phyloP scores from a whole-genome alignment of 768 basidiomycete genomes.

The Collybia mongolica region DNA sequence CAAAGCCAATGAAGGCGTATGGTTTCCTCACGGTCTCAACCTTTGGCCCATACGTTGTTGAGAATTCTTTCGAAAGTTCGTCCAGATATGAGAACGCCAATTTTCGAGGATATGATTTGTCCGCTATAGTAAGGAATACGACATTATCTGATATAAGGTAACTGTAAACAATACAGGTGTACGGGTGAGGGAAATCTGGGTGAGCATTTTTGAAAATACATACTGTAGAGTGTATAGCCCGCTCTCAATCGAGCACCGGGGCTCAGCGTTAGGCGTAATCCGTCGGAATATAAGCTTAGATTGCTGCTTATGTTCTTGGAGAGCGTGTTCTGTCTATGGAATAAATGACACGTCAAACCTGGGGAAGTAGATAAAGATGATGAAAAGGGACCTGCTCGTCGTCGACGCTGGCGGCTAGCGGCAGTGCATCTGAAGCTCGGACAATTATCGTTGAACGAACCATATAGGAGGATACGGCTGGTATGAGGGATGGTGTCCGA shows the following conservation, averaged over 20 bases:
- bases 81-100: conserved; percentile 97
- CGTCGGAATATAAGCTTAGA: conserved; percentile 95
- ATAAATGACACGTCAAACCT: conserved; percentile 13
- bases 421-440: conserved; percentile 82
- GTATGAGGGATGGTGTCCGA: not conserved
- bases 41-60: conserved; percentile 87
- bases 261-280: conserved; percentile 91
- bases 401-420: conserved; percentile 93
- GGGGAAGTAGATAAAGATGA: not conserved
- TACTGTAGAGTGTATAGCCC: conserved; percentile 96
- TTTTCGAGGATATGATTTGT: conserved; percentile 96
- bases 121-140: conserved; percentile 91
- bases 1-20: conserved; percentile 99
- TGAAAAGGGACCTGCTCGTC: conserved; percentile 79
- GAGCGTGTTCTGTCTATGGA: conserved; percentile 81
- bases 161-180: conserved; percentile 39
- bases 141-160: conserved; percentile 95
- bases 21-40: conserved; percentile 92
- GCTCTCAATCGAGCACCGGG: conserved; percentile 95
- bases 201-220: conserved; percentile 29
- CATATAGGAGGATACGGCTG: conserved; percentile 40
- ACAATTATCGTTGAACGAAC: conserved; percentile 87
- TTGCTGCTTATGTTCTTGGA: conserved; percentile 98
- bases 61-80: conserved; percentile 95
- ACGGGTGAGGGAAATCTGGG: conserved; percentile 6